Percentiles rank a stretch among this genome's conserved stretches.
These are phyloP conservation scores for Cyamopsis tetragonoloba DNA, from an alignment of 306 rosid species.

Conservation along the genomic window DNA sequence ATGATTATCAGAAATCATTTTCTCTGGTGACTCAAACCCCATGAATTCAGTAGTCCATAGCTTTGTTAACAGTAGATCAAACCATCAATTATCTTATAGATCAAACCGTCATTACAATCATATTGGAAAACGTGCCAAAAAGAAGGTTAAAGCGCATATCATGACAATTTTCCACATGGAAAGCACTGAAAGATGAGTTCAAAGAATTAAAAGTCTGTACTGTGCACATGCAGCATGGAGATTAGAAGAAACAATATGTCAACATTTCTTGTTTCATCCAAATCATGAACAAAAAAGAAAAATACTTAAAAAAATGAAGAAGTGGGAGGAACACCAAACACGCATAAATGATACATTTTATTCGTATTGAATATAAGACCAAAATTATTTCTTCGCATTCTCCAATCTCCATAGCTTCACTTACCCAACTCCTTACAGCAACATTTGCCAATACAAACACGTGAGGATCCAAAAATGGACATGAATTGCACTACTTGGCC, in stretches of 20 bases:
- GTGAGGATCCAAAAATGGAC: neutral
- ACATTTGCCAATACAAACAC: neutral
- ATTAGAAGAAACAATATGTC: constrained; percentile 9
- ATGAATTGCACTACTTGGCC: neutral
- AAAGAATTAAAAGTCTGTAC: neutral
- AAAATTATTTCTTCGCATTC: neutral
- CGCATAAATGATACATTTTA: neutral
- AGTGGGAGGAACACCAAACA: neutral
- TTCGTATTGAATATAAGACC: neutral
- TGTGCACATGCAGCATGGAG: neutral
- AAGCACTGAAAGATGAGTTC: constrained; percentile 8
- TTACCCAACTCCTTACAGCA: neutral
- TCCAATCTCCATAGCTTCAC: neutral
- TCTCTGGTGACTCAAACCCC: constrained; percentile 2
- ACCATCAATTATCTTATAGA: constrained; percentile 10
- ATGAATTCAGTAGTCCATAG: constrained; percentile 1
- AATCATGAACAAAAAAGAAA: neutral
- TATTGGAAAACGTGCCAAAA: neutral
- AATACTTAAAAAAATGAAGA: neutral
- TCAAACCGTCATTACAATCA: neutral
- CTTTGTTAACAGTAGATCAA: constrained; percentile 1
- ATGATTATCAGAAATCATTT: constrained; percentile 21
- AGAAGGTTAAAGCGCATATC: neutral
- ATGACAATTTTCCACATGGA: neutral
- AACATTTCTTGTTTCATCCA: constrained; percentile 9